Evolutionary conservation across 139 green algal genomes (phyloP), one percentile per base, ranked within the genome.

Genomic region (Trebouxia sp.): DNA sequence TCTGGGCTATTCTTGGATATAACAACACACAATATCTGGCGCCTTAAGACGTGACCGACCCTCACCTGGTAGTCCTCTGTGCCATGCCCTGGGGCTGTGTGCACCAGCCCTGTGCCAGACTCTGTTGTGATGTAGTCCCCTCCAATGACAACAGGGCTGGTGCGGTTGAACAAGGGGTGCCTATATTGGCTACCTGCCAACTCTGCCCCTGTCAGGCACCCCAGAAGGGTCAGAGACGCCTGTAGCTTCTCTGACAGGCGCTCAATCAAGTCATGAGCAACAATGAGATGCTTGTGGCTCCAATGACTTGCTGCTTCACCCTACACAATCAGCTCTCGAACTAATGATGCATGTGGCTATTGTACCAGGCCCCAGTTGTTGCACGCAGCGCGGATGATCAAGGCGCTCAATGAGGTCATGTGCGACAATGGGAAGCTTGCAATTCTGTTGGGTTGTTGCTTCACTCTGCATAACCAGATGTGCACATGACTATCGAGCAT

Each of bases 101-200:
- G 97, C 39, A 99, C 97, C 56, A 99, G 90, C 6, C 97, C 97
- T 37, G 96, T 99, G 65, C 97, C 97, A 22, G 84, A 88, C 37
- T 99, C 97, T 0, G 95, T 98, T 28, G 97, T 99, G 92, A 99
- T 98, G 91, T 99, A 99, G 70, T 99, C 97, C 1, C 97, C 97
- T 7, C 97, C 97, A 12, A 98, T 80, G 17, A 99, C 93, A n/a
- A 99, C 89, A 26, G 92, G 92, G 65, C 78, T 89, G 12, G 66
- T 66, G 28, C 94, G 86, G 20, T 92, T 93, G 58, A 91, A 97
- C 37, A 99, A 84, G 22, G 97, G 97, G 88, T 99, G 96, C 6
- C 76, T 79, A 88, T 99, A 99, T 6, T 35, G 89, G 82, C 86
- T 90, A 38, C 92, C 93, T 79, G 94, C 94, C 75, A 99, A 86